Conservation (phyloP, 2,329 filamentous ascomycete genomes). For the Aulographum hederae region DNA sequence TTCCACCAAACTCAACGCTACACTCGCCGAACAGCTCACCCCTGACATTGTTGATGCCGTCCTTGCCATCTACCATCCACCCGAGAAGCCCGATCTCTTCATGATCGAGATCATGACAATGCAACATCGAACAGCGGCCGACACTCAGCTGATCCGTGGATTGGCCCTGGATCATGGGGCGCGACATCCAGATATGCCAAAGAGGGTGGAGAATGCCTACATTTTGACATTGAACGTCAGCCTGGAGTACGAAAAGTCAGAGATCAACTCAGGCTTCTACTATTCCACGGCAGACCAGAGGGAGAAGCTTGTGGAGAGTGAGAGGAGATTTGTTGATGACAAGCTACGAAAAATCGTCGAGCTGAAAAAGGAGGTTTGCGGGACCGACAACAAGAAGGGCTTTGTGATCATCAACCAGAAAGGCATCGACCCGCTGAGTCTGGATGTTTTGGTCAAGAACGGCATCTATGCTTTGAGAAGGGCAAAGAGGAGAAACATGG, state of each 20-base stretch:
- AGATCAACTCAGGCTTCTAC: constrained; percentile 98
- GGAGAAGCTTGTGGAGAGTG: constrained; percentile 94
- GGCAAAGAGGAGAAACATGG: constrained; percentile 98
- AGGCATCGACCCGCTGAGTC: constrained; percentile 88
- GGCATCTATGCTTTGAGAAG: constrained; percentile 85
- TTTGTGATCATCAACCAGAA: constrained; percentile 99
- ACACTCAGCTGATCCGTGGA: constrained; percentile 89
- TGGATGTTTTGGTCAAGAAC: constrained; percentile 95
- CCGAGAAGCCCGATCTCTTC: constrained; percentile 86
- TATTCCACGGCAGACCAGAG: constrained; percentile 94
- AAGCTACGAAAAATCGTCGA: constrained; percentile 97
- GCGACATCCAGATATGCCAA: constrained; percentile 95
- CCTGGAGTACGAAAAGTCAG: constrained; percentile 95
- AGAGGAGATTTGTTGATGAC: constrained; percentile 85
- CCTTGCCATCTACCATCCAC: constrained; percentile 77
- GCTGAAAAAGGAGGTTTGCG: constrained; percentile 94
- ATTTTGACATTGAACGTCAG: constrained; percentile 94
- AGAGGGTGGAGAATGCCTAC: constrained; percentile 83
- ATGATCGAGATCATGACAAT: constrained; percentile 99
- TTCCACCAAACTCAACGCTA: constrained; percentile 82
- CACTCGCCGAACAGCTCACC: constrained; percentile 76
- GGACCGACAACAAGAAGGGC: constrained; percentile 78
- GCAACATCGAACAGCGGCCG: constrained; percentile 91
- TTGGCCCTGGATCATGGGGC: constrained; percentile 89
- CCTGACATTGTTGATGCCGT: constrained; percentile 94